These are phyloP conservation scores for Phytophthora citricola DNA, from an alignment of 352 stramenopile species.

Conservation along the genomic window DNA sequence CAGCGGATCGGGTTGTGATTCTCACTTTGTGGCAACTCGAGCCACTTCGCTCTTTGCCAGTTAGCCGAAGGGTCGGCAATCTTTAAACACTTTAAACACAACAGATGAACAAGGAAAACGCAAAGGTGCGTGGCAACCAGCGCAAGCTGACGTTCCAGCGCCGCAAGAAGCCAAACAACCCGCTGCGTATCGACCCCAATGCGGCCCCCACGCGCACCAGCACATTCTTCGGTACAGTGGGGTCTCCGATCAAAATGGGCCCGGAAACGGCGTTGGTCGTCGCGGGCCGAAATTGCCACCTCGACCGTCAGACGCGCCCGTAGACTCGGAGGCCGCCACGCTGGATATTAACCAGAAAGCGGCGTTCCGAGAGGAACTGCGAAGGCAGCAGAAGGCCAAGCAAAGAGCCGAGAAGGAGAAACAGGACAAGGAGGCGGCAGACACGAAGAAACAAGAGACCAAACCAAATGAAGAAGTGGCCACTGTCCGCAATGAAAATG, in stretches of 20 bases:
- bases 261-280: constrained; percentile 25
- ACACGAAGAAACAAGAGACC: constrained; percentile 30
- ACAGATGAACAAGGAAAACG: constrained; percentile 62
- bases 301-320: constrained; percentile 25
- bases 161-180: constrained; percentile 46
- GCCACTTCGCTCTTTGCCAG: constrained; percentile 32
- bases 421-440: constrained; percentile 5
- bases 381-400: constrained; percentile 52
- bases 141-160: constrained; percentile 63
- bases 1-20: too few relatives aligned
- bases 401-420: constrained; percentile 38
- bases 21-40: too few relatives aligned
- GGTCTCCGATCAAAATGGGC: constrained; percentile 75
- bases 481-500: constrained; percentile 53
- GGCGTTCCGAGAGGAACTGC: constrained; percentile 54
- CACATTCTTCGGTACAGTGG: constrained; percentile 75
- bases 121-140: constrained; percentile 51
- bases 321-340: constrained; percentile 60
- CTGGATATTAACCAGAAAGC: constrained; percentile 68
- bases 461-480: constrained; percentile 36
- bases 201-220: constrained; percentile 47
- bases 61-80: constrained; percentile 19
- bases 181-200: constrained; percentile 42
- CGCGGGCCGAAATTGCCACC: constrained; percentile 22
- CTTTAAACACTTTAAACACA: not conserved